Base-by-base conservation (phyloP, 2,329 filamentous ascomycete genomes). In the Colletotrichum chrysophilum region DNA sequence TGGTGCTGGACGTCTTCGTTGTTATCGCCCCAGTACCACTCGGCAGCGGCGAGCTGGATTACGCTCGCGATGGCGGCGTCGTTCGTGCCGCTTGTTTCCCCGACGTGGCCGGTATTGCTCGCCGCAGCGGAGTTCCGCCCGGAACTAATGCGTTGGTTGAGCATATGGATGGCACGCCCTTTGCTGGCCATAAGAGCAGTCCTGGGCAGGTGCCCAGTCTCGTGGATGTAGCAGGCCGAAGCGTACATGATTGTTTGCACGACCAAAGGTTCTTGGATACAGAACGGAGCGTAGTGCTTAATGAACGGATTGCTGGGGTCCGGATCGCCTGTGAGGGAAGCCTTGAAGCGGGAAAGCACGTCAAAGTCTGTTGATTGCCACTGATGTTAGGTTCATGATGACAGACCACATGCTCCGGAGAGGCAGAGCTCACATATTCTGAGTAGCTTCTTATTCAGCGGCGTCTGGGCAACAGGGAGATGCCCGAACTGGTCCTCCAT, bases 1-100 rank as follows among this genome's bases (percentile, higher is more conserved):
- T 90, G 89, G 1, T 85, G 84, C 28, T 84, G 82, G 13, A 90
- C 81, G 74, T 88, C 86, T 48, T 83, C 79, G 18, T 62, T 60
- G 0, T 84, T 85, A 30, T 85, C 86, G 7, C 88, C 88, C 88
- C 88, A 90, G 78, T 89, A 90, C 89, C 89, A 91, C 74, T 89
- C 89, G 61, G 89, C 86, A 28, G 88, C 80, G 26, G 88, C 84
- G 75, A 90, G 84, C 78, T 90, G 89, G 2, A 87, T 80, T 7
- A 89, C 87, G 4, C 84, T 87, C 7, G 88, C 84, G 52, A 90
- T 85, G 5, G 86, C 85, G 36, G 86, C 84, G 76, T 90, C 88
- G 68, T 82, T 86, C 1, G 85, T 85, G 26, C 82, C 79, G 21
- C 34, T 30, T 30, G 21, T 32, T 48, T 24, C 28, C n/a, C 24